phyloP scores from a whole-genome alignment of 768 basidiomycete genomes.

The Hysterangium stoloniferum region DNA sequence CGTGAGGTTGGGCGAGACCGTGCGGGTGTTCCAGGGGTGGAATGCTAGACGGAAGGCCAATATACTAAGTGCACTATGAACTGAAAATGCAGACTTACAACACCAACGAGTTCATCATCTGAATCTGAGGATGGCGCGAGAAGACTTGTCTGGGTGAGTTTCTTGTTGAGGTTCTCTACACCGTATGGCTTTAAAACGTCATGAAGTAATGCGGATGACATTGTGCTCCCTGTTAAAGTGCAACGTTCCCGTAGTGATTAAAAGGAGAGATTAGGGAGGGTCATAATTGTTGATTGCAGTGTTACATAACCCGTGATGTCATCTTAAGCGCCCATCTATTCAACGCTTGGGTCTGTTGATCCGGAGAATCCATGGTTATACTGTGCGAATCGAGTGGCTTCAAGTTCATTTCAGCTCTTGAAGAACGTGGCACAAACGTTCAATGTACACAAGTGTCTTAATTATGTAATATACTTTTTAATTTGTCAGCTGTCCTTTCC shows the following conservation, averaged over 20 bases:
- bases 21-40: slow-evolving; percentile 11
- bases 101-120: slow-evolving; percentile 20
- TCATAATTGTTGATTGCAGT: neutral
- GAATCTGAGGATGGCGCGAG: slow-evolving; percentile 11
- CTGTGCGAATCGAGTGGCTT: too few species aligned
- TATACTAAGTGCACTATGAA: neutral
- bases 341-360: too few species aligned
- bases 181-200: slow-evolving; percentile 19
- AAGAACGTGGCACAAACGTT: too few species aligned
- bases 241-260: neutral
- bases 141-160: slow-evolving; percentile 14
- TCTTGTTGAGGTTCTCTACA: slow-evolving; percentile 15
- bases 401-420: too few species aligned
- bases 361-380: too few species aligned
- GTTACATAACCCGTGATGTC: neutral
- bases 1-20: slow-evolving; percentile 30
- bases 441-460: too few species aligned
- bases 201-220: slow-evolving; percentile 16
- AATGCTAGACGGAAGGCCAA: slow-evolving; percentile 10
- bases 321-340: slow-evolving; percentile 1
- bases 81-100: slow-evolving; percentile 13
- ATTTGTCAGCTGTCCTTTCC: too few species aligned
- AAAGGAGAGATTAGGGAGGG: neutral
- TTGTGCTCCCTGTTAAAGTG: neutral
- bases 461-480: too few species aligned